Base-by-base conservation (phyloP, 306 rosid genomes). In the Quercus engelmannii region DNA sequence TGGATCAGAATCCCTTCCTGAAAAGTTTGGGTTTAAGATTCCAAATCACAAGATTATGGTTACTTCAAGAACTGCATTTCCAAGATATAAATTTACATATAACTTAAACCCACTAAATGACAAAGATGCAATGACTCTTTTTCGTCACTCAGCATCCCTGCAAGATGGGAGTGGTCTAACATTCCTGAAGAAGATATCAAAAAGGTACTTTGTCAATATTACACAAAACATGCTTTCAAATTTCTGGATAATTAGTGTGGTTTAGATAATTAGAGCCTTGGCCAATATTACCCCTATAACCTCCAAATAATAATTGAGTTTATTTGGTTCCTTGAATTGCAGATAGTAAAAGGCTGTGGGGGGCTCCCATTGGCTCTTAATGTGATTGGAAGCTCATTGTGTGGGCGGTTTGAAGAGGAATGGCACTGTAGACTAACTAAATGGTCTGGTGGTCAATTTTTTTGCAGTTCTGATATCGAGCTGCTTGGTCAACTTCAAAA, bases 1-100 rank as follows among this genome's bases (percentile, higher is more conserved):
- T 3, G 90, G 78, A 21, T 84, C 97, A 33, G 92, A 84, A 74
- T 46, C 74, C 73, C 82, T 89, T 11, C n/a, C 89, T 67, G 85
- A 85, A 12, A 90, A 85, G 38, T 80, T 90, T 21, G 26, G 43
- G 35, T 79, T 83, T 56, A 65, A 81, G 54, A 73, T 70, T 1
- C 77, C 88, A n/a, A 71, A 81, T 63, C 85, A 65, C 83, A 93
- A 93, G 80, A 74, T 91, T 79, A 58, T 93, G 83, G 89, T 91
- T 59, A 93, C 94, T 28, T 90, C 97, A 31, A 83, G 93, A 65
- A 83, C 64, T 46, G 63, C 70, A 62, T 86, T 88, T 69, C 76
- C 76, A 43, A 55, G 70, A 58, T 73, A 74, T 76, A 75, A 80
- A 59, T 52, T 73, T 61, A 51, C 52, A 3, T 80, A 78, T 49